These are phyloP conservation scores for Sistotremastrum suecicum DNA, from an alignment of 768 basidiomycete genomes.

Conservation along the genomic window DNA sequence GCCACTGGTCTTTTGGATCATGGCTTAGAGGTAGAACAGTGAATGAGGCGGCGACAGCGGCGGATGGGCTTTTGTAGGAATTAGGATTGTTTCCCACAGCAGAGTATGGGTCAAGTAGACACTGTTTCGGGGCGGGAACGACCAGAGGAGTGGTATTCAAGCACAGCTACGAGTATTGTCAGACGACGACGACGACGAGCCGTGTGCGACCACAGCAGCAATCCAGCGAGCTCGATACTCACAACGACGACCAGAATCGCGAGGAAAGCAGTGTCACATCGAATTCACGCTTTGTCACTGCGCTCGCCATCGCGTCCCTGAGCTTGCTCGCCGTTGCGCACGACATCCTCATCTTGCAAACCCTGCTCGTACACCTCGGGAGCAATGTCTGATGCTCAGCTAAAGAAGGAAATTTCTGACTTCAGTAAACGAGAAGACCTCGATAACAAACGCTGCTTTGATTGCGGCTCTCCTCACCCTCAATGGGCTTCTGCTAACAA, in stretches of 20 bases:
- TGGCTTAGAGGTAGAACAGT: constrained; percentile 12
- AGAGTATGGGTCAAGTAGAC: too few relatives aligned
- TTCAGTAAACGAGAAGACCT: constrained; percentile 61
- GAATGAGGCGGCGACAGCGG: constrained; percentile 5
- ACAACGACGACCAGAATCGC: too few relatives aligned
- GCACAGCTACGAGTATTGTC: neutral
- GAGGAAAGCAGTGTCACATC: too few relatives aligned
- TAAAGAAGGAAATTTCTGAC: constrained; percentile 59
- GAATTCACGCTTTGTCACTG: too few relatives aligned
- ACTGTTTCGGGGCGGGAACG: neutral
- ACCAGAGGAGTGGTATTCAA: neutral
- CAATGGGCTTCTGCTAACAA: constrained; percentile 86
- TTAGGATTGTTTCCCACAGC: too few relatives aligned
- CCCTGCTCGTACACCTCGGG: too few relatives aligned
- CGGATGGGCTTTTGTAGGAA: constrained; percentile 4
- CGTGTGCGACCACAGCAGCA: constrained; percentile 1
- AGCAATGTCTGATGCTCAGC: constrained; percentile 43
- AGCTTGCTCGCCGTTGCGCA: too few relatives aligned
- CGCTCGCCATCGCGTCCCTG: too few relatives aligned
- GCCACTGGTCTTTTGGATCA: constrained; percentile 55
- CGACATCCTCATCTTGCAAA: too few relatives aligned
- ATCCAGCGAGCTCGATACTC: neutral
- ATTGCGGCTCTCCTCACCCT: constrained; percentile 82
- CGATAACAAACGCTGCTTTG: constrained; percentile 64
- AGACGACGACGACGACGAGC: neutral